These are phyloP conservation scores for Neofusicoccum ribis DNA, from an alignment of 2,329 filamentous ascomycete genomes.

Conservation along the genomic window DNA sequence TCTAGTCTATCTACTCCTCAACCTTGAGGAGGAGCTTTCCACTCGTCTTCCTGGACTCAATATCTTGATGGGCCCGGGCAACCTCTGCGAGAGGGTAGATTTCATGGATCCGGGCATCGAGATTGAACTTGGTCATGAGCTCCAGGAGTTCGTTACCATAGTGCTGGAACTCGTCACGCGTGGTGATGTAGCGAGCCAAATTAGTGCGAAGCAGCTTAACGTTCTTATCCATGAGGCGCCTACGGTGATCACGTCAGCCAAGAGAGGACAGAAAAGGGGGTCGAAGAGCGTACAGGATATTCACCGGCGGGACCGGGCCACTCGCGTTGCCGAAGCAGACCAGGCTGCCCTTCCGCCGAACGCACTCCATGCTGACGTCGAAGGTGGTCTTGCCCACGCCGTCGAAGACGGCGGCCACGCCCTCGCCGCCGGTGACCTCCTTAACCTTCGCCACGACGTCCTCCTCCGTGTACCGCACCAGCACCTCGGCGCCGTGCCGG, in stretches of 20 bases:
- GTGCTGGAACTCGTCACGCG: slow-evolving; percentile 67
- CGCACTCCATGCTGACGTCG: slow-evolving; percentile 71
- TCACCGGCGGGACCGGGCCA: slow-evolving; percentile 72
- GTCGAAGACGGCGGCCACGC: slow-evolving; percentile 79
- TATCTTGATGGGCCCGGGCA: slow-evolving; percentile 70
- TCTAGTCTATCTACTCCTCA: too few relatives aligned
- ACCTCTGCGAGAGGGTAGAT: slow-evolving; percentile 75
- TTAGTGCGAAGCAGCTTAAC: slow-evolving; percentile 73
- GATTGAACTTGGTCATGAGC: slow-evolving; percentile 66
- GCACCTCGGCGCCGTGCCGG: slow-evolving; percentile 68
- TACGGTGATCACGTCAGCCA: background rate
- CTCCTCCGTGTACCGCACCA: slow-evolving; percentile 68
- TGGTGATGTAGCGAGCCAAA: slow-evolving; percentile 69
- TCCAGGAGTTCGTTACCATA: slow-evolving; percentile 73
- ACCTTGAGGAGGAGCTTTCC: slow-evolving; percentile 76
- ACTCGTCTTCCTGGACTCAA: slow-evolving; percentile 78
- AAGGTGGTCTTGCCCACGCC: slow-evolving; percentile 85
- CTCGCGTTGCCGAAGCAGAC: slow-evolving; percentile 80
- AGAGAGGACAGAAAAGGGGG: background rate
- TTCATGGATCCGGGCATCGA: slow-evolving; percentile 76
- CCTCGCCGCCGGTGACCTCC: slow-evolving; percentile 70
- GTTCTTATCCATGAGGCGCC: slow-evolving; percentile 69
- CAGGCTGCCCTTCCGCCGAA: slow-evolving; percentile 75
- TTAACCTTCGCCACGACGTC: slow-evolving; percentile 61
- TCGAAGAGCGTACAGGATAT: slow-evolving; percentile 54